Conservation (phyloP, 305 asterid genomes). For the Caryopteris hybrid region DNA sequence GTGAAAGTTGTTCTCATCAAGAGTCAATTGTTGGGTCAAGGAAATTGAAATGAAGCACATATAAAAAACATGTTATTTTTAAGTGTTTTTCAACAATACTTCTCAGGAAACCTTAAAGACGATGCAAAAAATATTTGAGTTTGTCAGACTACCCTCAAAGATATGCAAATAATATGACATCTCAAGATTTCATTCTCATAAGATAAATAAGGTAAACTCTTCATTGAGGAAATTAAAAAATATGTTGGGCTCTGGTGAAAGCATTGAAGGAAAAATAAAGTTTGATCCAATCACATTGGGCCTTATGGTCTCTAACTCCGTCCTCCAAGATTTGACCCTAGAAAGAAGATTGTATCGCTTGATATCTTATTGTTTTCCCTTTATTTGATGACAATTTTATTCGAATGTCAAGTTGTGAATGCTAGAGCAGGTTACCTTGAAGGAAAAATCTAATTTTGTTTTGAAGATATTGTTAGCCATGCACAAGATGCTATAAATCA, state of each 20-base stretch:
- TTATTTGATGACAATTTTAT: too few species aligned
- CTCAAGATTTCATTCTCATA: conserved; percentile 81
- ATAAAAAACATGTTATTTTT: conserved; percentile 73
- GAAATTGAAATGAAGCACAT: conserved; percentile 55
- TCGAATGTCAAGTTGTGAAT: too few species aligned
- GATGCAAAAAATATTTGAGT: conserved; percentile 92
- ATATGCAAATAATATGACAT: conserved; percentile 79
- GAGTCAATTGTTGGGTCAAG: conserved; percentile 37
- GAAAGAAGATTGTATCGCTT: conserved; percentile 9
- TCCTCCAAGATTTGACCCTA: conserved; percentile 30
- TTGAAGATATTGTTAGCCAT: too few species aligned
- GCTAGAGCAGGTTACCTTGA: too few species aligned
- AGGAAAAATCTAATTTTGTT: too few species aligned
- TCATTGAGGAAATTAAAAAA: conserved; percentile 64
- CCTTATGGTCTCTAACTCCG: conserved; percentile 39
- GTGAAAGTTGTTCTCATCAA: conserved; percentile 25
- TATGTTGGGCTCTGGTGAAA: conserved; percentile 72
- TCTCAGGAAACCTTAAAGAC: conserved; percentile 84
- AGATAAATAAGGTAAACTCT: conserved; percentile 70
- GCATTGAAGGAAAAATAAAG: conserved; percentile 61
- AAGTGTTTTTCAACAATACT: conserved; percentile 75
- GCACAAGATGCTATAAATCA: too few species aligned
- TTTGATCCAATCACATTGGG: conserved; percentile 52
- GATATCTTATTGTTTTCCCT: too few species aligned
- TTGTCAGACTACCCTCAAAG: conserved; percentile 79